Conservation (phyloP, 2,329 filamentous ascomycete genomes). For the Scytalidium lignicola region DNA sequence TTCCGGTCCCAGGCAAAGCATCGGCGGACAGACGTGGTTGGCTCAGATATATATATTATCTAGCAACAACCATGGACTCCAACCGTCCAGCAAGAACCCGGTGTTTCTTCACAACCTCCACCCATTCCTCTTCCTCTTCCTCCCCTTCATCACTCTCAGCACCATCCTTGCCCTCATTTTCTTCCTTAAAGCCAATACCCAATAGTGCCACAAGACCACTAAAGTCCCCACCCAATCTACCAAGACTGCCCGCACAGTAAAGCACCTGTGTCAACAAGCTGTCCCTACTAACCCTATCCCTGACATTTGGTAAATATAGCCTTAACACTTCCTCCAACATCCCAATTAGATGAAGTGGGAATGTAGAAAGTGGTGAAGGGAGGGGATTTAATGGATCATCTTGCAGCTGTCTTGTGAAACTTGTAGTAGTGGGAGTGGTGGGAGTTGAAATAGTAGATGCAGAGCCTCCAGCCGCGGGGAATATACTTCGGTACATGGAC, state of each 20-base stretch:
- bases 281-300: slow-evolving; percentile 74
- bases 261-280: slow-evolving; percentile 88
- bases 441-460: slow-evolving; percentile 1
- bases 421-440: background rate
- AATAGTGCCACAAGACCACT: slow-evolving; percentile 74
- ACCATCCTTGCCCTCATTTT: slow-evolving; percentile 27
- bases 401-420: slow-evolving; percentile 8
- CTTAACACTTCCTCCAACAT: slow-evolving; percentile 74
- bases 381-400: slow-evolving; percentile 50
- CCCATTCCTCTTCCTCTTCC: slow-evolving; percentile 62
- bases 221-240: slow-evolving; percentile 87
- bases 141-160: slow-evolving; percentile 36
- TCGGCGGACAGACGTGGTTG: no score
- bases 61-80: slow-evolving; percentile 57
- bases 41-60: background rate
- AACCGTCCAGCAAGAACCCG: slow-evolving; percentile 75
- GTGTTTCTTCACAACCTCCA: slow-evolving; percentile 83
- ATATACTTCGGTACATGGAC: slow-evolving; percentile 89
- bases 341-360: slow-evolving; percentile 76
- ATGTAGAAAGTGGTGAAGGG: slow-evolving; percentile 75
- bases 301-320: slow-evolving; percentile 73
- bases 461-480: slow-evolving; percentile 48
- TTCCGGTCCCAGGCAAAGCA: no score
- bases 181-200: slow-evolving; percentile 13
- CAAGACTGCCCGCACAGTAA: slow-evolving; percentile 88